Evolutionary conservation across 2,329 filamentous ascomycete genomes (phyloP).

Genomic region (Drechslerella dactyloides): DNA sequence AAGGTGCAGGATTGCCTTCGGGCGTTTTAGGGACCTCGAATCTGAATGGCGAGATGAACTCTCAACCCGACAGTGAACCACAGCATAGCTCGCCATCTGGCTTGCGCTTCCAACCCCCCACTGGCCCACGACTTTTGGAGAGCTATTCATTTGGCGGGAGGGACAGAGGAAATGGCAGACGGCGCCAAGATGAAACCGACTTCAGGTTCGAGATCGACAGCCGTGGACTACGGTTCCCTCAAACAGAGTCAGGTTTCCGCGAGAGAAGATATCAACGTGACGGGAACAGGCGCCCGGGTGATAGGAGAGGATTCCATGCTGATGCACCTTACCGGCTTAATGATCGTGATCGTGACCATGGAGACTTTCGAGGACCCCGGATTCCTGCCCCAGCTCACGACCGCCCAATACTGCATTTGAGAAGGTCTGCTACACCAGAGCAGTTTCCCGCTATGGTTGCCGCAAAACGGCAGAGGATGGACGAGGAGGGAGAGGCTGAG

Average conservation of each 20-base stretch:
- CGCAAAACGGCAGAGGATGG: slow-evolving; percentile 46
- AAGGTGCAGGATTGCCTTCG: neutral
- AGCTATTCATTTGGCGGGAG: slow-evolving; percentile 28
- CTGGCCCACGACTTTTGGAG: slow-evolving; percentile 30
- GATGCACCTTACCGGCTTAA: slow-evolving; percentile 28
- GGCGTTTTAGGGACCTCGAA: neutral
- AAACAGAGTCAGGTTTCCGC: slow-evolving; percentile 42
- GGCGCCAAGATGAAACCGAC: slow-evolving; percentile 22
- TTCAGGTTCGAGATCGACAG: slow-evolving; percentile 39
- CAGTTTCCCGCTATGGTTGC: slow-evolving; percentile 48
- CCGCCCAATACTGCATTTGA: slow-evolving; percentile 34
- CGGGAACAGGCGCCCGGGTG: slow-evolving; percentile 26
- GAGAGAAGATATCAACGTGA: slow-evolving; percentile 31
- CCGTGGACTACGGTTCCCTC: slow-evolving; percentile 38
- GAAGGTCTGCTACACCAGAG: slow-evolving; percentile 39
- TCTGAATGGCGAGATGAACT: slow-evolving; percentile 13
- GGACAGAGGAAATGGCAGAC: slow-evolving; percentile 10
- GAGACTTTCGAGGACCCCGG: slow-evolving; percentile 40
- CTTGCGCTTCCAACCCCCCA: slow-evolving; percentile 34
- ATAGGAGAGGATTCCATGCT: slow-evolving; percentile 41
- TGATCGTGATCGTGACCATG: slow-evolving; percentile 51
- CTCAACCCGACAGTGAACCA: slow-evolving; percentile 1
- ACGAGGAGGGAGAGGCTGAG: slow-evolving; percentile 45
- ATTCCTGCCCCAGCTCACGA: slow-evolving; percentile 37
- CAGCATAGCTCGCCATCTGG: slow-evolving; percentile 11